phyloP scores from a whole-genome alignment of 2,329 filamentous ascomycete species.

The Sporothrix luriei region DNA sequence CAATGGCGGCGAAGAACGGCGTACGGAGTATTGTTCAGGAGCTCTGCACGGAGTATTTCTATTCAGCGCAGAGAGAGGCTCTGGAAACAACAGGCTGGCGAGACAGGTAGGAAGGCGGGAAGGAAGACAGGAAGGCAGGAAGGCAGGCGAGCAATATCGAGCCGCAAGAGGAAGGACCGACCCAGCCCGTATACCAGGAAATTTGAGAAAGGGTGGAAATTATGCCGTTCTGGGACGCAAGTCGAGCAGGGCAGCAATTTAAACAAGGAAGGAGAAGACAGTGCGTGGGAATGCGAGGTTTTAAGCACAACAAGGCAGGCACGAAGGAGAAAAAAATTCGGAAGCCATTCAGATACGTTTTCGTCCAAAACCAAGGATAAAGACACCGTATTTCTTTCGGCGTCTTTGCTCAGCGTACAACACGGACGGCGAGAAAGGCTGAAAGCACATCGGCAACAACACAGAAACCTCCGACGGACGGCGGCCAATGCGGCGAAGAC shows the following conservation, averaged over 20 bases:
- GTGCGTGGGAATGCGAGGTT: neutral
- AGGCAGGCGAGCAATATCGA: neutral
- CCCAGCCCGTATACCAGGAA: constrained; percentile 6
- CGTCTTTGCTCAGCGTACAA: neutral
- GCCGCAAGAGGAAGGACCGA: constrained; percentile 9
- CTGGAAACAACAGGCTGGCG: neutral
- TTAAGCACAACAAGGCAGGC: constrained; percentile 9
- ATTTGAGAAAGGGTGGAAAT: neutral
- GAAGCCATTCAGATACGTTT: neutral
- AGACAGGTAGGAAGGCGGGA: neutral
- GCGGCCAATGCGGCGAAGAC: constrained; percentile 2
- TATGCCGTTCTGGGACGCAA: neutral
- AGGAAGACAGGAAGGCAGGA: neutral
- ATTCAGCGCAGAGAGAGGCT: too few relatives aligned
- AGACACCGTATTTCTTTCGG: neutral
- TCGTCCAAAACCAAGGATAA: neutral
- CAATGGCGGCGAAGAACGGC: neutral
- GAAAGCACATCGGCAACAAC: constrained; percentile 4
- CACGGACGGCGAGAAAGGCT: neutral
- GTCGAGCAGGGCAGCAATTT: constrained; percentile 2
- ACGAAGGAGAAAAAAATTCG: neutral
- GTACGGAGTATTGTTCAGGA: too few relatives aligned
- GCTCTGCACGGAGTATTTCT: too few relatives aligned
- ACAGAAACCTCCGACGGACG: neutral
- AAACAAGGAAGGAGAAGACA: constrained; percentile 20